Evolutionary conservation across 2,329 filamentous ascomycete genomes (phyloP).

Genomic region (Dryadomyces quercivorus): DNA sequence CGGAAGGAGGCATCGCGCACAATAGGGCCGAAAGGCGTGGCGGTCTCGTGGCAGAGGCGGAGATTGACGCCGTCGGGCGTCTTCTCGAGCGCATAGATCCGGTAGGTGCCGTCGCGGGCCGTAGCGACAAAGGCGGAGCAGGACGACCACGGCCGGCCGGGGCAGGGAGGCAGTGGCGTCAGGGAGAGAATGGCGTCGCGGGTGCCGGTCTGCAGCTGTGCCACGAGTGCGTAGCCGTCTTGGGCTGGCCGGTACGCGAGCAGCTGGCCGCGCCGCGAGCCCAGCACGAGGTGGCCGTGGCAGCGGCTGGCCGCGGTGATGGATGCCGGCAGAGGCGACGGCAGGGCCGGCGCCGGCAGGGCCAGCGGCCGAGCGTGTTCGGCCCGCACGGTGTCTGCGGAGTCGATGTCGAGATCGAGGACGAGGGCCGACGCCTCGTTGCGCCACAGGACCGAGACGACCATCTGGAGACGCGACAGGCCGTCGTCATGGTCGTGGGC

Average conservation of each 20-base stretch:
- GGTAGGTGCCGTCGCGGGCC: constrained; percentile 64
- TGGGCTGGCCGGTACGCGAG: constrained; percentile 26
- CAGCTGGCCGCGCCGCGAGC: constrained; percentile 40
- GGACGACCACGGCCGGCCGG: constrained; percentile 20
- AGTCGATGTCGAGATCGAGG: not conserved
- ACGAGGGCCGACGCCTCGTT: constrained; percentile 20
- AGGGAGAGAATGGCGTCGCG: constrained; percentile 55
- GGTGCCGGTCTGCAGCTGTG: constrained; percentile 13
- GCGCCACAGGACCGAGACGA: constrained; percentile 35
- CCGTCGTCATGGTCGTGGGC: not conserved
- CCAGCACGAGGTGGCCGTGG: constrained; percentile 32
- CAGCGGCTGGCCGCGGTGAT: constrained; percentile 9
- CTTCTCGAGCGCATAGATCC: constrained; percentile 39
- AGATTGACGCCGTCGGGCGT: constrained; percentile 14
- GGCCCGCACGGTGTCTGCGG: not conserved
- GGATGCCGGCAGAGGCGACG: not conserved
- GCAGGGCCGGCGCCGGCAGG: not conserved
- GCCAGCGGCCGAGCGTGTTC: not conserved
- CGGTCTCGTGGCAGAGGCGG: constrained; percentile 51
- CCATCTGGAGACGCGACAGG: constrained; percentile 12
- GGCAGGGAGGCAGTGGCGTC: constrained; percentile 26
- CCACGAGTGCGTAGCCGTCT: constrained; percentile 16
- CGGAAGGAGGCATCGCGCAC: constrained; percentile 60
- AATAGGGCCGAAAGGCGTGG: constrained; percentile 60
- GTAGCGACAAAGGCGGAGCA: constrained; percentile 53